These are phyloP conservation scores for Edaphochlamys debaryana DNA, from an alignment of 139 green algal species.

Conservation along the genomic window DNA sequence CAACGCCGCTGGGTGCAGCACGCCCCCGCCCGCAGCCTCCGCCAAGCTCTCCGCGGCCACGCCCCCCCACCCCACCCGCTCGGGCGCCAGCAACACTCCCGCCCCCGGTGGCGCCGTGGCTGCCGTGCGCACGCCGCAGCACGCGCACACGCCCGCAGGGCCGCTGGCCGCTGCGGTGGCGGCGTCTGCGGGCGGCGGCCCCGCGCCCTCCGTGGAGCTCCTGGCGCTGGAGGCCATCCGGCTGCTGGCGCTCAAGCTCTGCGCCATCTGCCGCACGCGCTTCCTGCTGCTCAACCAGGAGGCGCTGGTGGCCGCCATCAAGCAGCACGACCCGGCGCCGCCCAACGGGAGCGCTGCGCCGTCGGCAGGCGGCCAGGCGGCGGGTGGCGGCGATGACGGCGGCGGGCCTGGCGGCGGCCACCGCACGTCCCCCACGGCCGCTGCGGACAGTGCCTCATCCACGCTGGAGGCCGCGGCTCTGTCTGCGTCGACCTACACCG, in stretches of 20 bases:
- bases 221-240: conserved; percentile 34
- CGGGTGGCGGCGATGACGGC: not conserved
- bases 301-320: not conserved
- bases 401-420: not conserved
- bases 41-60: too few species aligned
- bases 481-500: conserved; percentile 26
- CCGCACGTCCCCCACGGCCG: not conserved
- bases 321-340: conserved; percentile 12
- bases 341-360: not conserved
- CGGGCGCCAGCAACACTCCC: too few species aligned
- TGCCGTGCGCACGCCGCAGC: not conserved
- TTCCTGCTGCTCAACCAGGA: conserved; percentile 41
- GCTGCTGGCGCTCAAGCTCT: conserved; percentile 30
- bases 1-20: too few species aligned
- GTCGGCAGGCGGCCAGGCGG: not conserved
- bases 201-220: not conserved
- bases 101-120: not conserved
- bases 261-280: conserved; percentile 23
- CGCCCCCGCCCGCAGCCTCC: too few species aligned
- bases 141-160: not conserved
- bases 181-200: not conserved
- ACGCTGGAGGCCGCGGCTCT: conserved; percentile 27
- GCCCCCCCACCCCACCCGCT: too few species aligned
- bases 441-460: conserved; percentile 22
- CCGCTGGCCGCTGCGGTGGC: conserved; percentile 11